These are phyloP conservation scores for Venturia oleaginea DNA, from an alignment of 2,329 filamentous ascomycete species.

Conservation along the genomic window DNA sequence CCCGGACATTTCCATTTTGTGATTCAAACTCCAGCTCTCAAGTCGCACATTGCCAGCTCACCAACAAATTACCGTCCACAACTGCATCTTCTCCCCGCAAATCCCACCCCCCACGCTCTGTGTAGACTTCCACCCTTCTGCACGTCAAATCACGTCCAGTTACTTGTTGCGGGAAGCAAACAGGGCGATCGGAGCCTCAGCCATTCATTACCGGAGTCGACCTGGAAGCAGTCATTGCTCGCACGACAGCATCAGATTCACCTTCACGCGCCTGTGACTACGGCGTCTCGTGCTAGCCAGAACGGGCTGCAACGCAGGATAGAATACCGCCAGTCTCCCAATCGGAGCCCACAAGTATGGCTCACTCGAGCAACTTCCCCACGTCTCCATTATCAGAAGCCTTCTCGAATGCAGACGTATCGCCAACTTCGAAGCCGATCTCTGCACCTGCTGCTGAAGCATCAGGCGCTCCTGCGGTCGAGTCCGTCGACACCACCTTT, in stretches of 20 bases:
- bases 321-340: not conserved
- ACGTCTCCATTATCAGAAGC: conserved; percentile 5
- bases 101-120: not conserved
- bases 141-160: not conserved
- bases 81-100: not conserved
- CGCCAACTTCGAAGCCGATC: not conserved
- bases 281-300: not conserved
- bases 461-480: conserved; percentile 15
- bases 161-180: not conserved
- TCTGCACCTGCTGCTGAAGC: not conserved
- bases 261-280: not conserved
- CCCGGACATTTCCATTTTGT: not conserved
- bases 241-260: not conserved
- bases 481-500: conserved; percentile 20
- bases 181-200: not conserved
- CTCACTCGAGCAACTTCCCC: not conserved
- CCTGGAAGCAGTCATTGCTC: not conserved
- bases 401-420: conserved; percentile 2
- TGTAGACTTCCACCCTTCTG: not conserved
- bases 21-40: not conserved
- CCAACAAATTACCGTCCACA: not conserved
- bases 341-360: conserved; percentile 3
- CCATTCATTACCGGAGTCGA: not conserved
- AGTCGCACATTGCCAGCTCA: not conserved
- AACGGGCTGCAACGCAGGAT: not conserved